Evolutionary conservation across 805 yeast genomes (phyloP).

Genomic region (Saccharomycopsis sp.): DNA sequence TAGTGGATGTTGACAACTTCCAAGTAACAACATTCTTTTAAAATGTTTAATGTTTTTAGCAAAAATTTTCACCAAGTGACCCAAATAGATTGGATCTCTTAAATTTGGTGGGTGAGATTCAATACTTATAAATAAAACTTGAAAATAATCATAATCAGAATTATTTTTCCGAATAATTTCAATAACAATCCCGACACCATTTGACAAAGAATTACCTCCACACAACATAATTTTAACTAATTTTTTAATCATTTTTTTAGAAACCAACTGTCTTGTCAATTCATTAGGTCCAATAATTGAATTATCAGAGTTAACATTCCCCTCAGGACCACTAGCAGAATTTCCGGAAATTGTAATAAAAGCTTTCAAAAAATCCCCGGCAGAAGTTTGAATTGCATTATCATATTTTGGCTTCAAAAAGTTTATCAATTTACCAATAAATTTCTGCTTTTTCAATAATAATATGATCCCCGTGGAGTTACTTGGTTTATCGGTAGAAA

Average conservation of each 20-base stretch:
- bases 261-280: constrained; percentile 82
- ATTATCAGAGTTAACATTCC: constrained; percentile 70
- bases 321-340: constrained; percentile 76
- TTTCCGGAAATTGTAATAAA: constrained; percentile 91
- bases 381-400: constrained; percentile 78
- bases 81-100: constrained; percentile 88
- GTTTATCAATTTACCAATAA: constrained; percentile 66
- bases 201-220: constrained; percentile 83
- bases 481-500: constrained; percentile 89
- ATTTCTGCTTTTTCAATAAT: constrained; percentile 59
- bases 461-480: constrained; percentile 82
- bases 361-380: constrained; percentile 92
- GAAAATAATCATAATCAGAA: constrained; percentile 88
- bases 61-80: constrained; percentile 73
- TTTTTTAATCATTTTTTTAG: constrained; percentile 57
- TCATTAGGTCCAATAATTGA: constrained; percentile 96
- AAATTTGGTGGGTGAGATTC: constrained; percentile 90
- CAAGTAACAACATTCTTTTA: constrained; percentile 37
- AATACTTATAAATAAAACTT: constrained; percentile 72
- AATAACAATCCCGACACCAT: constrained; percentile 91
- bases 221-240: constrained; percentile 71
- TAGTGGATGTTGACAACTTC: constrained; percentile 10
- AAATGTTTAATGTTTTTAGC: constrained; percentile 61
- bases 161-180: constrained; percentile 93
- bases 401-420: constrained; percentile 57